Base-by-base conservation (phyloP, 2,329 filamentous ascomycete species). In the Alternaria hordeiaustralica region DNA sequence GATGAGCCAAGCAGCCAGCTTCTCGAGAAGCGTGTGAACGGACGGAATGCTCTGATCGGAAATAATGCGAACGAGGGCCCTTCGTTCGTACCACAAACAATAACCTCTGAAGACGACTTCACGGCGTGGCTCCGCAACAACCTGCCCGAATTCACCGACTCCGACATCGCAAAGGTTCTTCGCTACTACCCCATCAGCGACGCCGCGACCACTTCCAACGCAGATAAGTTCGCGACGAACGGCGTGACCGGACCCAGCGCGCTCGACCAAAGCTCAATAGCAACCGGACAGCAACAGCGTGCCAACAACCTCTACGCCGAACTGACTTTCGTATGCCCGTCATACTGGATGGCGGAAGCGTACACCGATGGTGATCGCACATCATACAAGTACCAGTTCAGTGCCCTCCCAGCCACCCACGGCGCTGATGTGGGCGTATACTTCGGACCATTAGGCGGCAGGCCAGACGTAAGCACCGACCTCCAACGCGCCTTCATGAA, bases 341-440 rank as follows among this genome's bases (percentile, higher is more conserved):
- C 84, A 0, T 87, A 88, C 73, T 88, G 86, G 86, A 75, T 88
- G 59, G 82, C 83, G 3, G 79, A 83, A 36, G 85, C 84, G 4
- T 88, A 71, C 63, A 61, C 60, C 18, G 43, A n/a, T 45, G 18
- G 23, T 5, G 43, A 44, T 4, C 58, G 63, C 26, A 61, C 61
- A 4, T 50, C 59, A 5, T 68, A 61, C 60, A 66, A 72, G 47
- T 72, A 71, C 55, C 68, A 72, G 49, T 74, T 70, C 65, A 70
- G 67, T 2, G 58, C 71, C n/a, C 66, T 71, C 6, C 60, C 56
- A 10, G 71, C 68, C 3, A 46, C 58, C 6, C 73, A 76, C 53
- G 68, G 58, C 12, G 26, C 41, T 7, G 73, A 75, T 49, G 55
- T 62, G 2, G 7, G 54, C 10, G 67, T 44, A 10, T 69, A 71